Evolutionary conservation across 805 yeast genomes (phyloP).

Genomic region (Schizosaccharomyces lindneri): DNA sequence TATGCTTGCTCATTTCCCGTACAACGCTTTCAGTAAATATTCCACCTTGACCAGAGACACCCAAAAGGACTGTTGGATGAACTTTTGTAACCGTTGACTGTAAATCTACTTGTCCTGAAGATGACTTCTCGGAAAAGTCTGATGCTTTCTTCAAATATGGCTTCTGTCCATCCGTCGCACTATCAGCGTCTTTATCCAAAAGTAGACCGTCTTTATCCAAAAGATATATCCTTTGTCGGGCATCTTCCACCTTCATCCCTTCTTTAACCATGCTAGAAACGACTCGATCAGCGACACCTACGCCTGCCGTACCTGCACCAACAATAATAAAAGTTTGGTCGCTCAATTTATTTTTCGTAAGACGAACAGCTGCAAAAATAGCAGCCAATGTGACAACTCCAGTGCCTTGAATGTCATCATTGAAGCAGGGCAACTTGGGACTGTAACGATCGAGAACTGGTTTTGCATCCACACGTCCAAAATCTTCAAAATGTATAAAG

Average conservation of each 20-base stretch:
- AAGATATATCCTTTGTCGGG: constrained; percentile 44
- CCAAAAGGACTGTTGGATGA: constrained; percentile 83
- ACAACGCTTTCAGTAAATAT: constrained; percentile 74
- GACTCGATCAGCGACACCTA: constrained; percentile 89
- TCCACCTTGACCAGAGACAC: constrained; percentile 88
- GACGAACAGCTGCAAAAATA: constrained; percentile 64
- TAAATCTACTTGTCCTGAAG: constrained; percentile 33
- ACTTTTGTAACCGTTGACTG: constrained; percentile 34
- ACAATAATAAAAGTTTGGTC: constrained; percentile 31
- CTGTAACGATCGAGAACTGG: constrained; percentile 56
- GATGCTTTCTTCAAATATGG: constrained; percentile 50
- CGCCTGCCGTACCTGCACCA: constrained; percentile 95
- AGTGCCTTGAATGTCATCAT: constrained; percentile 95
- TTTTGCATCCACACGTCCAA: constrained; percentile 80
- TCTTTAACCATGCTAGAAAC: constrained; percentile 65
- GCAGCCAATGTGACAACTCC: constrained; percentile 97
- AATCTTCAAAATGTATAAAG: constrained; percentile 87
- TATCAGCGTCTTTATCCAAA: constrained; percentile 28
- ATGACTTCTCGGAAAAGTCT: constrained; percentile 26
- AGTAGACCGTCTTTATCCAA: constrained; percentile 74
- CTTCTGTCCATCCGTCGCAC: constrained; percentile 39
- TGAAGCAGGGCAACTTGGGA: constrained; percentile 58
- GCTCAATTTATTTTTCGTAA: constrained; percentile 29
- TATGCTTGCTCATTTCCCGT: constrained; percentile 70
- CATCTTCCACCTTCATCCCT: constrained; percentile 49